Evolutionary conservation across 805 yeast species (phyloP).

Genomic region (Lipomyces yamadae): DNA sequence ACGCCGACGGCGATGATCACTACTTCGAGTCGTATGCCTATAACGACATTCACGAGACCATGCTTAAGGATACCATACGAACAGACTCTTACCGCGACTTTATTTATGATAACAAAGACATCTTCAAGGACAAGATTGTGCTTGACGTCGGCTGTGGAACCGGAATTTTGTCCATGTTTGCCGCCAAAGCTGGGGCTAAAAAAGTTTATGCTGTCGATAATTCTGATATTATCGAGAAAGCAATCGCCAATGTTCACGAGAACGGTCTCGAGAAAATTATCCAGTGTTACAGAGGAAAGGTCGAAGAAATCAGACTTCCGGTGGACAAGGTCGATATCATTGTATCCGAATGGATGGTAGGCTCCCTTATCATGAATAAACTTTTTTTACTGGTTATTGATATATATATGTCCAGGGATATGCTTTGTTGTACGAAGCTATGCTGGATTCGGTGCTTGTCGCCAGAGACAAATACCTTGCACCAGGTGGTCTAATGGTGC

Average conservation of each 20-base stretch:
- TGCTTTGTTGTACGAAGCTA: slow-evolving; percentile 91
- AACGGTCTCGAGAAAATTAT: slow-evolving; percentile 87
- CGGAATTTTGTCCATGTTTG: slow-evolving; percentile 96
- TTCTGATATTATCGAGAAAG: slow-evolving; percentile 96
- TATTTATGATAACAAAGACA: slow-evolving; percentile 82
- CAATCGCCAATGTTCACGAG: slow-evolving; percentile 79
- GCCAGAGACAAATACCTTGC: slow-evolving; percentile 88
- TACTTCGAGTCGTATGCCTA: slow-evolving; percentile 96
- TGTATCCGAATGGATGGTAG: slow-evolving; percentile 92
- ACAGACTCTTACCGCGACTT: slow-evolving; percentile 91
- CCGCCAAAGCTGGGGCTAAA: slow-evolving; percentile 98
- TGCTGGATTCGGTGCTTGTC: slow-evolving; percentile 92
- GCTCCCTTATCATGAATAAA: not conserved
- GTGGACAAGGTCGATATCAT: slow-evolving; percentile 90
- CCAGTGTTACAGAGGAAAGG: slow-evolving; percentile 86
- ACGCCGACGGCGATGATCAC: slow-evolving; percentile 54
- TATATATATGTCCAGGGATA: slow-evolving; percentile 59
- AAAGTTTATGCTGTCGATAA: slow-evolving; percentile 97
- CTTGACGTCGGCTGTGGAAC: slow-evolving; percentile 99
- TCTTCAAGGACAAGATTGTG: slow-evolving; percentile 91
- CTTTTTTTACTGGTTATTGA: too few relatives aligned
- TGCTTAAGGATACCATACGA: slow-evolving; percentile 94
- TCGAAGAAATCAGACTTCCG: slow-evolving; percentile 89
- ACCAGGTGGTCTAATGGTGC: slow-evolving; percentile 88
- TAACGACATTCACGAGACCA: slow-evolving; percentile 97